Conservation (phyloP, 2,329 filamentous ascomycete species). For the Alternaria consortialis region DNA sequence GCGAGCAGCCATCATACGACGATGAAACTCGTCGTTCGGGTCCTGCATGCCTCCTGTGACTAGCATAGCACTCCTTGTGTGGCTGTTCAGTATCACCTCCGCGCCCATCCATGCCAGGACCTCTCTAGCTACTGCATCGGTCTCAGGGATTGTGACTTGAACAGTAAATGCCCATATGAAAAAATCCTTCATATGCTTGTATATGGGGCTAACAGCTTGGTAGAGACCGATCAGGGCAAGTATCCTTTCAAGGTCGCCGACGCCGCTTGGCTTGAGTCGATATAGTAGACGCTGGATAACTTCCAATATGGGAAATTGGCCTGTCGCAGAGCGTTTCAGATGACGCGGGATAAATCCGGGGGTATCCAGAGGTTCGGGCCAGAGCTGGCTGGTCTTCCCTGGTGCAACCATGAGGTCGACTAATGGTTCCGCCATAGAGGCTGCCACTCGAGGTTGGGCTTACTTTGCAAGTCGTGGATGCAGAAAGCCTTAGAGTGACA, state of each 20-base stretch:
- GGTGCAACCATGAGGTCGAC: not conserved
- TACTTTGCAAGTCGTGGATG: not conserved
- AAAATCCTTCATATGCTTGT: constrained; percentile 26
- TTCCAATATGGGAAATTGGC: constrained; percentile 37
- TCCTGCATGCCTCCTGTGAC: constrained; percentile 26
- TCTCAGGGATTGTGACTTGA: constrained; percentile 34
- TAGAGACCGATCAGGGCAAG: constrained; percentile 38
- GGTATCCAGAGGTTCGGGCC: constrained; percentile 37
- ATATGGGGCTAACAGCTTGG: constrained; percentile 30
- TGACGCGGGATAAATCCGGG: constrained; percentile 37
- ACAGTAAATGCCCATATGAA: constrained; percentile 32
- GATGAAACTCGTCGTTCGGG: constrained; percentile 6
- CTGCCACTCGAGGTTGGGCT: not conserved
- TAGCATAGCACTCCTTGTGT: constrained; percentile 35
- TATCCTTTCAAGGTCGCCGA: constrained; percentile 32
- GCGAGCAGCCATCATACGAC: constrained; percentile 2
- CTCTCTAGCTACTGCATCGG: constrained; percentile 36
- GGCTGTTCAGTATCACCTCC: constrained; percentile 34
- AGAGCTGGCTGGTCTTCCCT: constrained; percentile 12
- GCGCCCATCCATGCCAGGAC: constrained; percentile 39
- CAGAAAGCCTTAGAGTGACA: not conserved
- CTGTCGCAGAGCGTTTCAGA: constrained; percentile 29
- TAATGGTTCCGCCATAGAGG: not conserved
- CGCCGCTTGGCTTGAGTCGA: constrained; percentile 28
- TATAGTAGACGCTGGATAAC: constrained; percentile 38